A percentile compares a stretch with the other conserved stretches of the same genome.
These are phyloP conservation scores for Oehlia diaphana DNA, from an alignment of 192 early-diverging fungal genomes.

Conservation along the genomic window DNA sequence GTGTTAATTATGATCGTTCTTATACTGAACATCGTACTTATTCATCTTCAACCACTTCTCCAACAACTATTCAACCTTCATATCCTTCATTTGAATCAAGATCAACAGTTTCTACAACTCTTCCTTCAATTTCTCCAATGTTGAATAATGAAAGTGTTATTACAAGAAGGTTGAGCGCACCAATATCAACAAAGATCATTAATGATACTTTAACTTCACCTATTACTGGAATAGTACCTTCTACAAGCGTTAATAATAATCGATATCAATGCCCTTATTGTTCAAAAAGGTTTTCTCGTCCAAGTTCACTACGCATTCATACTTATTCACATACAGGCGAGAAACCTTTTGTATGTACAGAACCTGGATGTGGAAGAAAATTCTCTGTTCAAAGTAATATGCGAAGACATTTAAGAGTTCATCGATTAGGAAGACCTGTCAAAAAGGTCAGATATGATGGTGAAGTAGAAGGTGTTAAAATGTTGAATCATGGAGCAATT, in stretches of 20 bases:
- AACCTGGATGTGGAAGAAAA: conserved; percentile 60
- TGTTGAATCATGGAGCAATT: background rate
- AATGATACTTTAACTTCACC: background rate
- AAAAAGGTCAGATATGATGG: conserved; percentile 16
- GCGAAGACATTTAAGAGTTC: conserved; percentile 65
- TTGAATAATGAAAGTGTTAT: background rate
- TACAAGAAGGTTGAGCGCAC: background rate
- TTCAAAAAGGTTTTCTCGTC: conserved; percentile 65
- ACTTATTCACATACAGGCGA: conserved; percentile 76
- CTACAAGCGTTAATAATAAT: conserved; percentile 24
- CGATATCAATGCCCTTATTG: conserved; percentile 65
- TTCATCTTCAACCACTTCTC: background rate
- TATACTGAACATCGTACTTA: background rate
- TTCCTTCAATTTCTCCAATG: background rate
- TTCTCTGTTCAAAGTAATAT: conserved; percentile 77
- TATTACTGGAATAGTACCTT: background rate
- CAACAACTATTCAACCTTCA: background rate
- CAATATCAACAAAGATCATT: background rate
- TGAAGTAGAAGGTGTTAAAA: conserved; percentile 9
- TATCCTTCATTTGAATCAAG: background rate
- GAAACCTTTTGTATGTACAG: conserved; percentile 66
- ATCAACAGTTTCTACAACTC: background rate
- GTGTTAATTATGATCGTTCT: background rate
- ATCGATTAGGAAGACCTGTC: conserved; percentile 42
- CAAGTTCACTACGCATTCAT: conserved; percentile 66